Evolutionary conservation across 1,139 yeast genomes (phyloP), one percentile per base, ranked within the genome.

Genomic region (Sugiyamaella grinbergsii): DNA sequence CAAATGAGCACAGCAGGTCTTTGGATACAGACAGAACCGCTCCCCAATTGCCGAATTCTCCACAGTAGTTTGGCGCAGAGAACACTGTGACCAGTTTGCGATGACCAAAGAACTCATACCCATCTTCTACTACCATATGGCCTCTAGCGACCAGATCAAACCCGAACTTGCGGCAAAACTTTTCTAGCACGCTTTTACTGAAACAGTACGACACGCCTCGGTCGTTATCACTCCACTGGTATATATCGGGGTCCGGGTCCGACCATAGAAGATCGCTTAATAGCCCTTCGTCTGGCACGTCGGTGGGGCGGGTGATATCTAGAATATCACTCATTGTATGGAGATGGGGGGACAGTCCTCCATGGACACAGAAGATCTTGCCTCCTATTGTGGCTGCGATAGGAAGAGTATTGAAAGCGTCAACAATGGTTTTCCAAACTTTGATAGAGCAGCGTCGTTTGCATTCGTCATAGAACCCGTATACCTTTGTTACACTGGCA

Each of bases 121-220:
- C 96, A 66, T 88, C 95, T 69, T 88, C 95, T 41, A 88, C 96
- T 44, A 88, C 96, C 95, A 88, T 88, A 67, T 88, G 96, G 13
- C 95, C 95, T 60, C 96, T 74, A 28, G 85, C 90, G 57, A 88
- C 78, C 60, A 88, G 72, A 68, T 88, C 96, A 71, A 88, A 83
- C 52, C 83, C 81, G 68, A 87, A 86, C 45, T 76, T 76, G 18
- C 77, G 69, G 60, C 88, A 83, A 62, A 88, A 88, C 59, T 79
- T 77, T 58, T 82, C 83, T 7, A 88, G 90, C 52, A 85, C 86
- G 52, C 79, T 79, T 57, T 79, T 80, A 34, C 91, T 90, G 70
- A 87, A 88, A 58, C 90, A 80, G 63, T 82, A 88, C 1, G 93
- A 84, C 4, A 88, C 95, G 29, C 96, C 96, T 47, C 96, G 78